Evolutionary conservation across 768 basidiomycete genomes (phyloP).

Genomic region (Boletellus emodensis): DNA sequence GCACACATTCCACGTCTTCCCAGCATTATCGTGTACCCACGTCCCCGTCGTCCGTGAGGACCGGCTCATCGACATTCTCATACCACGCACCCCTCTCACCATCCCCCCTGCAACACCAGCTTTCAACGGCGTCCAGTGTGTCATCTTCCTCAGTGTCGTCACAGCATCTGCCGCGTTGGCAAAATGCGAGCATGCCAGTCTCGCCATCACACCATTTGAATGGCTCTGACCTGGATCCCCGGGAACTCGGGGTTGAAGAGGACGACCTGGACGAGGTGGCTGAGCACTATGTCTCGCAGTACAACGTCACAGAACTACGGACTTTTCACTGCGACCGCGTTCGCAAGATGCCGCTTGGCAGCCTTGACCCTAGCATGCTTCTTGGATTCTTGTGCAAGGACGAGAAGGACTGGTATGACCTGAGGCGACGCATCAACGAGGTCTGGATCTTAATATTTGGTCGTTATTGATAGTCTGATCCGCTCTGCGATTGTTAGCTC

Average conservation of each 20-base stretch:
- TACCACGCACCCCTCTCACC: slow-evolving; percentile 59
- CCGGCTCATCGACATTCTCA: slow-evolving; percentile 48
- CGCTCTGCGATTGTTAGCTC: slow-evolving; percentile 4
- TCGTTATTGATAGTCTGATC: slow-evolving; percentile 2
- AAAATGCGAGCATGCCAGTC: slow-evolving; percentile 20
- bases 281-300: slow-evolving; percentile 69
- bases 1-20: slow-evolving; percentile 15
- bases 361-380: slow-evolving; percentile 95
- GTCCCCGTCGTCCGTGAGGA: slow-evolving; percentile 50
- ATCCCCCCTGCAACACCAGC: slow-evolving; percentile 61
- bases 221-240: slow-evolving; percentile 33
- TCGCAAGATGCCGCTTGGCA: slow-evolving; percentile 88
- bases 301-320: slow-evolving; percentile 64
- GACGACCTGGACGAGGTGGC: slow-evolving; percentile 44
- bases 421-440: slow-evolving; percentile 65
- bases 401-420: slow-evolving; percentile 82
- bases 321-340: slow-evolving; percentile 98
- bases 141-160: slow-evolving; percentile 33
- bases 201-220: slow-evolving; percentile 21
- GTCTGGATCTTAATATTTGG: slow-evolving; percentile 40
- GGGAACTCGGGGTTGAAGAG: slow-evolving; percentile 32
- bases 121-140: slow-evolving; percentile 41
- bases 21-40: slow-evolving; percentile 38
- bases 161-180: slow-evolving; percentile 29
- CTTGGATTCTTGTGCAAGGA: slow-evolving; percentile 86